Evolutionary conservation across 2,329 filamentous ascomycete genomes (phyloP).

Genomic region (Penicillium aurantiogriseum): DNA sequence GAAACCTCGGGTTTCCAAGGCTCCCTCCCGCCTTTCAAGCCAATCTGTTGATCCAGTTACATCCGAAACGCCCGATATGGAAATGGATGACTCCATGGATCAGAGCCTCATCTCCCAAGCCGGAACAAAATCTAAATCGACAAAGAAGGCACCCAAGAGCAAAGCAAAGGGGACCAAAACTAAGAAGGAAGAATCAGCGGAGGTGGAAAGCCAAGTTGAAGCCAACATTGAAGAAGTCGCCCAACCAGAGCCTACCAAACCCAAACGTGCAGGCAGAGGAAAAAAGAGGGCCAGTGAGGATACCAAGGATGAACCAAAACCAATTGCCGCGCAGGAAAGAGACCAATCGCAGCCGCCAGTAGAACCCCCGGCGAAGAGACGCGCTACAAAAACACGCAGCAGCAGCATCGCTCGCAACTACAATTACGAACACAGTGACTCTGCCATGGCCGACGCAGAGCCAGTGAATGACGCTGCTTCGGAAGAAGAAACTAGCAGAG

Average conservation of each 20-base stretch:
- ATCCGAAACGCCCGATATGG: slow-evolving; percentile 46
- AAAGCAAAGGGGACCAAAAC: slow-evolving; percentile 38
- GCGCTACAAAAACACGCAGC: slow-evolving; percentile 52
- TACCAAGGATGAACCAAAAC: slow-evolving; percentile 35
- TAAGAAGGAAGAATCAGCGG: slow-evolving; percentile 45
- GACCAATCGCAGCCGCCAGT: slow-evolving; percentile 20
- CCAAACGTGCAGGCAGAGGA: slow-evolving; percentile 44
- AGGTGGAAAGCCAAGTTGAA: slow-evolving; percentile 41
- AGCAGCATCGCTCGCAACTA: slow-evolving; percentile 47
- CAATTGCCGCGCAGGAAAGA: slow-evolving; percentile 13
- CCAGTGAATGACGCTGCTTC: slow-evolving; percentile 20
- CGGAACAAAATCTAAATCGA: slow-evolving; percentile 54
- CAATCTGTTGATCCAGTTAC: slow-evolving; percentile 48
- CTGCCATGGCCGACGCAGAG: slow-evolving; percentile 36
- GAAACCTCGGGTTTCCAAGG: slow-evolving; percentile 64
- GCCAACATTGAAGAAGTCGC: slow-evolving; percentile 28
- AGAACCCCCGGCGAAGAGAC: slow-evolving; percentile 57
- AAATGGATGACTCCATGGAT: slow-evolving; percentile 55
- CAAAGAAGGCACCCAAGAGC: slow-evolving; percentile 42
- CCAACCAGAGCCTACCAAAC: slow-evolving; percentile 33
- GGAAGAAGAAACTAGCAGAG: slow-evolving; percentile 47
- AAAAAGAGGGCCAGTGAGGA: slow-evolving; percentile 65
- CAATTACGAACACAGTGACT: slow-evolving; percentile 32
- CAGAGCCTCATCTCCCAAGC: slow-evolving; percentile 54
- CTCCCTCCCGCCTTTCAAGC: slow-evolving; percentile 60